Conservation (phyloP, 179 eudicot species). For the Spinacia oleracea region DNA sequence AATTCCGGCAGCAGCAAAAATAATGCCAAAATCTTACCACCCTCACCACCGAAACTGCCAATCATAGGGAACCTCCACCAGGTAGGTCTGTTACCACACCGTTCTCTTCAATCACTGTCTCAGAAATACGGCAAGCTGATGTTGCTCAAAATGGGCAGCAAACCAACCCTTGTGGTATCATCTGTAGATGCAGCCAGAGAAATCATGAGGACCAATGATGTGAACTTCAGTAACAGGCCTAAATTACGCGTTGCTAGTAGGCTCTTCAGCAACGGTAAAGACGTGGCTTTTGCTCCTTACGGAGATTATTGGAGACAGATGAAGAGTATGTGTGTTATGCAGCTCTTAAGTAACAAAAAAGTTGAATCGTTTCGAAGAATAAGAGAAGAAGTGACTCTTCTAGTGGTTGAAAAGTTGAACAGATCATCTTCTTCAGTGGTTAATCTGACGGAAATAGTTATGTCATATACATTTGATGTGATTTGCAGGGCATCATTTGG, state of each 20-base stretch:
- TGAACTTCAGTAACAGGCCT: background rate
- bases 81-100: background rate
- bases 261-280: background rate
- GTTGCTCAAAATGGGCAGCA: background rate
- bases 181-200: background rate
- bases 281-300: background rate
- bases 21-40: no score
- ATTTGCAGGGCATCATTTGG: background rate
- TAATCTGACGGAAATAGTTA: background rate
- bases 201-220: background rate
- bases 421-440: background rate
- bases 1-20: background rate
- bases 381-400: background rate
- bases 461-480: background rate
- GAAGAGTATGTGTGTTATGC: background rate
- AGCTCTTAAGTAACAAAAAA: background rate
- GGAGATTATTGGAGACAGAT: background rate
- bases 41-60: no score
- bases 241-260: background rate
- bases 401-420: background rate
- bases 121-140: background rate
- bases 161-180: background rate
- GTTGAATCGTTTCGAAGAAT: background rate
- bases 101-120: background rate
- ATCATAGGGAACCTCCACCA: slow-evolving; percentile 4